phyloP scores from a whole-genome alignment of 345 rosid genomes.

The Hibiscus tridactylites region DNA sequence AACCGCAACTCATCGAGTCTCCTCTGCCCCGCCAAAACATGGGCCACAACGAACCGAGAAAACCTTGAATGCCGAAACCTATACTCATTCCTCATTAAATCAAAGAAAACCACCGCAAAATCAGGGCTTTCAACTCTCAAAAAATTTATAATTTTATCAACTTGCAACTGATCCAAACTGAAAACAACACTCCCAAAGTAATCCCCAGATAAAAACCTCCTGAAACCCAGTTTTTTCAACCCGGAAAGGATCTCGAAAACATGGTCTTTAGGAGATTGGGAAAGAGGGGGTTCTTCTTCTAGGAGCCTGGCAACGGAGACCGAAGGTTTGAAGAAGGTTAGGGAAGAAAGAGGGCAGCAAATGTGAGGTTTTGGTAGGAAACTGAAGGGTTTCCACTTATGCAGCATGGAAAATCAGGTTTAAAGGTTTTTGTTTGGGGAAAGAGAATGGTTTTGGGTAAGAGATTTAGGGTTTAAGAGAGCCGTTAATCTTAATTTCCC shows the following conservation, averaged over 20 bases:
- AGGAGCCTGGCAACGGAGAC: constrained; percentile 31
- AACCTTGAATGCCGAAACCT: constrained; percentile 48
- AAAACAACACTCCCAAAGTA: constrained; percentile 27
- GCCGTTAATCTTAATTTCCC: constrained; percentile 2
- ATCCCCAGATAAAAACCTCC: constrained; percentile 27
- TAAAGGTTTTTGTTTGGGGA: background rate
- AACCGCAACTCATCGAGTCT: constrained; percentile 45
- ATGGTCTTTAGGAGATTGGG: constrained; percentile 20
- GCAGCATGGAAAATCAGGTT: constrained; percentile 34
- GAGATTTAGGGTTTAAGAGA: background rate
- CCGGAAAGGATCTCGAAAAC: constrained; percentile 34
- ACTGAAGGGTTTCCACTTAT: constrained; percentile 26
- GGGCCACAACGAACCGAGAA: constrained; percentile 45
- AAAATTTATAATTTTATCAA: constrained; percentile 35
- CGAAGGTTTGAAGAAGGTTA: constrained; percentile 26
- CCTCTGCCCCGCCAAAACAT: constrained; percentile 39
- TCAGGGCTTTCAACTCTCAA: constrained; percentile 40
- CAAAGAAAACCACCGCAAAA: constrained; percentile 42
- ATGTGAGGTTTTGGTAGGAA: constrained; percentile 15
- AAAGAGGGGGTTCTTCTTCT: constrained; percentile 10
- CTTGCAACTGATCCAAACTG: constrained; percentile 33
- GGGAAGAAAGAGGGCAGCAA: constrained; percentile 21
- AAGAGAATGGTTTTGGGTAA: background rate
- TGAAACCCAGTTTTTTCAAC: constrained; percentile 39
- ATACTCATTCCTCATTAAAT: constrained; percentile 39